Evolutionary conservation across 2,329 filamentous ascomycete genomes (phyloP).

Genomic region (Ophiostoma ips): DNA sequence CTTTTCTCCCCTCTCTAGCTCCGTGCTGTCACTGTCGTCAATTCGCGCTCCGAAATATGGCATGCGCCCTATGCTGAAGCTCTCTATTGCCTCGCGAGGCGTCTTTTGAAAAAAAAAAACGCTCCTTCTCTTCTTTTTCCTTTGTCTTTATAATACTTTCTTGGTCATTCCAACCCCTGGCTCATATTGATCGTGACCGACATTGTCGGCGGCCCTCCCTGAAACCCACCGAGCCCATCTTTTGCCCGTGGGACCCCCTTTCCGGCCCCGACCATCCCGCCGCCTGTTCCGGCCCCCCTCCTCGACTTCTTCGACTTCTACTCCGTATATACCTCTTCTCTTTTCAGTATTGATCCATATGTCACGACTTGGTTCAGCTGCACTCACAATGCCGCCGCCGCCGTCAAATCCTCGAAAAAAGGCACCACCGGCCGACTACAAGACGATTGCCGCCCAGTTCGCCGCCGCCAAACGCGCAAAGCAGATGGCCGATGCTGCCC

Average conservation of each 20-base stretch:
- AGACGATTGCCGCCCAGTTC: constrained; percentile 39
- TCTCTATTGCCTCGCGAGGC: constrained; percentile 5
- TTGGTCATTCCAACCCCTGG: not conserved
- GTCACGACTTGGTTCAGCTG: not conserved
- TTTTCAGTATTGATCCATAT: not conserved
- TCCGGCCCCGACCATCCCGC: not conserved
- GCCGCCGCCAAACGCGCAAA: constrained; percentile 38
- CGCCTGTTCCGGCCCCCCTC: not conserved
- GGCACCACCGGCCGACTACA: constrained; percentile 27
- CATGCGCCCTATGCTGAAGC: constrained; percentile 1
- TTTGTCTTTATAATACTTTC: not conserved
- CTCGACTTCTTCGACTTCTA: not conserved
- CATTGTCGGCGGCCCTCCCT: not conserved
- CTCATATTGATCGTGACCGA: too few relatives aligned
- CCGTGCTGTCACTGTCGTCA: not conserved
- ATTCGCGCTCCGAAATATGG: not conserved
- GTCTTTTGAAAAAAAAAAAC: not conserved
- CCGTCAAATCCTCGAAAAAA: constrained; percentile 12
- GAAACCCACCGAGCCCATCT: not conserved
- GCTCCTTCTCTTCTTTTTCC: not conserved
- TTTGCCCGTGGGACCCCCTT: not conserved
- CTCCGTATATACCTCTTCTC: not conserved
- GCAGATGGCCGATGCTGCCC: constrained; percentile 24
- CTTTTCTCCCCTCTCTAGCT: not conserved
- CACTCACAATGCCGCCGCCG: constrained; percentile 10